A percentile compares a stretch with the other conserved stretches of the same genome.
phyloP scores from a whole-genome alignment of 352 stramenopile species.

The Globisporangium apiculatum region DNA sequence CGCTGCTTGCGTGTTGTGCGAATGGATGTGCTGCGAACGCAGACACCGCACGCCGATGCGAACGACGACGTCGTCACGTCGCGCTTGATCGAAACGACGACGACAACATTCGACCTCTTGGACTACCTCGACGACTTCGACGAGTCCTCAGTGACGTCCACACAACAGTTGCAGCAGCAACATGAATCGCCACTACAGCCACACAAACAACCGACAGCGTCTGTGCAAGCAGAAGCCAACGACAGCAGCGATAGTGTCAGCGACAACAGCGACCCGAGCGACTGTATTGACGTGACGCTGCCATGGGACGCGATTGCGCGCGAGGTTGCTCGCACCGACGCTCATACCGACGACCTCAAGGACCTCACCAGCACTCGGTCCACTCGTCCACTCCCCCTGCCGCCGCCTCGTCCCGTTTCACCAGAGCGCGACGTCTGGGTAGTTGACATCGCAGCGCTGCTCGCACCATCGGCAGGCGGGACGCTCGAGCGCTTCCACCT shows the following conservation, averaged over 20 bases:
- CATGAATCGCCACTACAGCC: background rate
- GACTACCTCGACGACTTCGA: conserved; percentile 9
- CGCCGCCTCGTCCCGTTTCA: background rate
- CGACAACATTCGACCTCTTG: conserved; percentile 1
- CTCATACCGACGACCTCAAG: background rate
- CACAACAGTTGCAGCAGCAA: background rate
- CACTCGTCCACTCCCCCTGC: too few species aligned
- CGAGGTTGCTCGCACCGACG: background rate
- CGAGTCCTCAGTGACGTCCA: background rate
- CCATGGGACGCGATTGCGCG: conserved; percentile 2
- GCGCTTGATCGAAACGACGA: background rate
- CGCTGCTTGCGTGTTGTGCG: background rate
- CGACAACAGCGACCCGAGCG: background rate
- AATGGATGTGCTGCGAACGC: background rate
- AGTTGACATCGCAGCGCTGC: background rate
- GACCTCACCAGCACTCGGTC: too few species aligned
- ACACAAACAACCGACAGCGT: background rate
- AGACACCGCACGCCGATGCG: background rate
- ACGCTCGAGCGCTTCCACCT: conserved; percentile 57
- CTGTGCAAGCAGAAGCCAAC: background rate
- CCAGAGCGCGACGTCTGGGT: background rate
- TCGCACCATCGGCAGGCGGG: conserved; percentile 17
- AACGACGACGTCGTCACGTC: background rate
- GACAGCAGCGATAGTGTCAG: background rate
- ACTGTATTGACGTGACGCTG: conserved; percentile 11